Base-by-base conservation (phyloP, 78 protist species). In the Chrysochromulina tobinii region DNA sequence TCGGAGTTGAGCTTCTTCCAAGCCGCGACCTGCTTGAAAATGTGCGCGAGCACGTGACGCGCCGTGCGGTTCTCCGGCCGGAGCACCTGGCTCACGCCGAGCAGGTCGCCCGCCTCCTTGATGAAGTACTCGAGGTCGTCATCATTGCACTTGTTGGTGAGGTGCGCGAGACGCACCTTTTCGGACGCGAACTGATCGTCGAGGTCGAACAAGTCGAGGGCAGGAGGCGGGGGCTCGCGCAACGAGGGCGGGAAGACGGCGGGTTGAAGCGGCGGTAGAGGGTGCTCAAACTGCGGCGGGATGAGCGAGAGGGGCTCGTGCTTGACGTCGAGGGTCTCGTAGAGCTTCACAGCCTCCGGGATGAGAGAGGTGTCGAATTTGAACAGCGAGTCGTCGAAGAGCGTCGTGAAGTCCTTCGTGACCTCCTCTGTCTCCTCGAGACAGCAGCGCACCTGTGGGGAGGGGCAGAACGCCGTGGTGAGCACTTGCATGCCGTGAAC, bases 131-230 rank as follows among this genome's bases (percentile, higher is more conserved):
- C 94, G 53, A 91, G 68, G 88, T 93, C 93, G 15, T 84, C 92
- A 6, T 92, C 89, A 27, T 73, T 68, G 93, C 90, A 94, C n/a
- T 93, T 90, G 90, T 93, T 95, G 27, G 96, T 94, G 81, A 92
- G 75, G 21, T 91, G 96, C 48, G 96, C 96, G 38, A 94, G 67
- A 2, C 96, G 93, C 38, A 86, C 95, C 85, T 77, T 77, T 20
- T 94, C 96, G 2, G 96, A 88, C 15, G 98, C 96, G 75, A 96
- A 97, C 53, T 93, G 92, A 1, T 92, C 96, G 87, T 97, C 98
- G 73, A 97, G 93, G 77, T 97, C 98, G 90, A 95, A 97, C 50
- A 96, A 79, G 67, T 97, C 98, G 21, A 97, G 94, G 1, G 97
- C 94, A 7, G 97, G 97, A 3, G 94, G 95, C 0, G 94, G 89